phyloP scores from a whole-genome alignment of 2,329 filamentous ascomycete species.

The Talaromyces verruculosus region DNA sequence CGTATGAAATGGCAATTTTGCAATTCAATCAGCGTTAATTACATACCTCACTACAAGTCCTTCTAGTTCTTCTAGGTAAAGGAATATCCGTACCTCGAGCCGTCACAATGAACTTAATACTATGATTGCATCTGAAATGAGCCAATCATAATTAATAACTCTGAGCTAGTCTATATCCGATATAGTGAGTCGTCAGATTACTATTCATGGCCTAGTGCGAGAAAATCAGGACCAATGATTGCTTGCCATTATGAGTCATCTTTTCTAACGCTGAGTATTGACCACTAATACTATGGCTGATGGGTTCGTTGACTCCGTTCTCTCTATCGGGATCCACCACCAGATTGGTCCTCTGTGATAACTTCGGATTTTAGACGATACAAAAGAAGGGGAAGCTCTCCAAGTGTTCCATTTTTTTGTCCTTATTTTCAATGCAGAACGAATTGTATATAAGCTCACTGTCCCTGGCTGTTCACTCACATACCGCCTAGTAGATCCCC shows the following conservation, averaged over 20 bases:
- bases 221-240: not conserved
- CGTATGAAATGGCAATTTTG: no score
- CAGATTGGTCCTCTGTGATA: not conserved
- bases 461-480: not conserved
- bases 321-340: not conserved
- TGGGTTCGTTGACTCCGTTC: no score
- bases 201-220: not conserved
- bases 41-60: no score
- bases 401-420: not conserved
- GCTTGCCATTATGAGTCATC: not conserved
- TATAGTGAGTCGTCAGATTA: accelerated
- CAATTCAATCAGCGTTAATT: no score
- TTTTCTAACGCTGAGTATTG: not conserved
- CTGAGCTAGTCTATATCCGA: not conserved
- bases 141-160: not conserved
- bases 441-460: not conserved
- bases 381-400: not conserved
- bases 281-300: not conserved
- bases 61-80: no score
- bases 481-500: not conserved
- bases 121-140: not conserved
- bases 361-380: not conserved
- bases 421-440: not conserved
- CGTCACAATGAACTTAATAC: not conserved
- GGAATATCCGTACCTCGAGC: no score